Evolutionary conservation across 768 basidiomycete species (phyloP).

Genomic region (Lactifluus pinguis): DNA sequence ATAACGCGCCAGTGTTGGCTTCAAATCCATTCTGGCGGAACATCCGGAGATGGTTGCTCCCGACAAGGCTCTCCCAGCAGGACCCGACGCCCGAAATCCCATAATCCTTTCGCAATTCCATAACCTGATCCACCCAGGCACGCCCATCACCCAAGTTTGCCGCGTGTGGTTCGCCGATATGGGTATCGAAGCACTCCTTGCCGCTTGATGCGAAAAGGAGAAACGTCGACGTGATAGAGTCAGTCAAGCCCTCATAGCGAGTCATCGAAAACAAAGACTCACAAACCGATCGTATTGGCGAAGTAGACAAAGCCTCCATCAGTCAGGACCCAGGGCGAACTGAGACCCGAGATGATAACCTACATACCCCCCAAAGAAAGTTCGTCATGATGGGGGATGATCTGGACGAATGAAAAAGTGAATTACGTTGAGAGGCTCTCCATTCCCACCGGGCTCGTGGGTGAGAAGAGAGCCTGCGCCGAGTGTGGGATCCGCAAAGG

Average conservation of each 20-base stretch:
- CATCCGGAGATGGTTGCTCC: slow-evolving; percentile 17
- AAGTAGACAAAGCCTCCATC: slow-evolving; percentile 8
- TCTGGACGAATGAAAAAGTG: background rate
- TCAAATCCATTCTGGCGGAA: slow-evolving; percentile 26
- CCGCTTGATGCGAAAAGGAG: slow-evolving; percentile 4
- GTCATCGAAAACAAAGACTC: background rate
- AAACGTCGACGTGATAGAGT: background rate
- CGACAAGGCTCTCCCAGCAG: slow-evolving; percentile 28
- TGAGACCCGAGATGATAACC: slow-evolving; percentile 17
- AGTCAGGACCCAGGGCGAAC: slow-evolving; percentile 9
- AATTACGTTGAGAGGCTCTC: slow-evolving; percentile 19
- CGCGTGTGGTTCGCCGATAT: slow-evolving; percentile 29
- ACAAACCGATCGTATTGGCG: slow-evolving; percentile 14
- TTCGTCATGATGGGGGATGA: background rate
- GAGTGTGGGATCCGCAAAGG: background rate
- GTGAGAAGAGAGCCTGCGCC: background rate
- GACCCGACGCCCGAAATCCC: slow-evolving; percentile 31
- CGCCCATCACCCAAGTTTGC: slow-evolving; percentile 44
- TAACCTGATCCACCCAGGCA: slow-evolving; percentile 32
- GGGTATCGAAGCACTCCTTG: slow-evolving; percentile 26
- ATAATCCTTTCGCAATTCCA: slow-evolving; percentile 41
- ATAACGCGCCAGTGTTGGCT: slow-evolving; percentile 27
- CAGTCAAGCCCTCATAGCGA: too few species aligned
- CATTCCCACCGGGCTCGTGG: background rate
- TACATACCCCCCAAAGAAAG: background rate